A percentile compares a stretch with the other conserved stretches of the same genome.
Evolutionary conservation across 176 grass and related monocot genomes (phyloP).

Genomic region (Puya raimondii): DNA sequence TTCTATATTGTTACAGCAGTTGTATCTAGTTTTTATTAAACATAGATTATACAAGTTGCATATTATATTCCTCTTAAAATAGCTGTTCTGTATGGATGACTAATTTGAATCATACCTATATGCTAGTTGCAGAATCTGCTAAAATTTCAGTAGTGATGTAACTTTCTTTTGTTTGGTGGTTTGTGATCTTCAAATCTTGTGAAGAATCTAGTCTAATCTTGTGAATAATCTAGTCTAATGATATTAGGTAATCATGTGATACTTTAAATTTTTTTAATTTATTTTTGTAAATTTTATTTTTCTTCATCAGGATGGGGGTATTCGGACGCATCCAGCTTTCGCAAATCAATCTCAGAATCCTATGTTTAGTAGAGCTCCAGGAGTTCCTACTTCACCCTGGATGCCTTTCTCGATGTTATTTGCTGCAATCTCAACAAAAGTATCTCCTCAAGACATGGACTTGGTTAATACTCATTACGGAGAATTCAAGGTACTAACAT

Average conservation of each 20-base stretch:
- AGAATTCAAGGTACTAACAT: conserved; percentile 67
- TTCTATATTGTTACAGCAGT: conserved; percentile 34
- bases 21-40: conserved; percentile 23
- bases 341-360: conserved; percentile 40
- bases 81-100: no score
- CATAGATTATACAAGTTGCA: conserved; percentile 27
- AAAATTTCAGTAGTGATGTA: no score
- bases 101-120: no score
- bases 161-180: no score
- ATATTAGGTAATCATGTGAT: not conserved
- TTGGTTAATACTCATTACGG: conserved; percentile 76
- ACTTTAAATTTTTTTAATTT: conserved; percentile 22
- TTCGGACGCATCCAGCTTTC: conserved; percentile 31
- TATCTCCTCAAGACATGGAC: conserved; percentile 76
- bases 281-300: conserved; percentile 20
- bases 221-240: no score
- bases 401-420: conserved; percentile 99
- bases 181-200: not conserved
- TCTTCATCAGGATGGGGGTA: conserved; percentile 41
- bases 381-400: conserved; percentile 69
- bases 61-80: not conserved
- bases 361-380: conserved; percentile 29
- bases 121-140: no score
- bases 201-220: not conserved
- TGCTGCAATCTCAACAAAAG: conserved; percentile 91